Base-by-base conservation (phyloP, 257 asterid genomes). In the Solanum sparsipilum region DNA sequence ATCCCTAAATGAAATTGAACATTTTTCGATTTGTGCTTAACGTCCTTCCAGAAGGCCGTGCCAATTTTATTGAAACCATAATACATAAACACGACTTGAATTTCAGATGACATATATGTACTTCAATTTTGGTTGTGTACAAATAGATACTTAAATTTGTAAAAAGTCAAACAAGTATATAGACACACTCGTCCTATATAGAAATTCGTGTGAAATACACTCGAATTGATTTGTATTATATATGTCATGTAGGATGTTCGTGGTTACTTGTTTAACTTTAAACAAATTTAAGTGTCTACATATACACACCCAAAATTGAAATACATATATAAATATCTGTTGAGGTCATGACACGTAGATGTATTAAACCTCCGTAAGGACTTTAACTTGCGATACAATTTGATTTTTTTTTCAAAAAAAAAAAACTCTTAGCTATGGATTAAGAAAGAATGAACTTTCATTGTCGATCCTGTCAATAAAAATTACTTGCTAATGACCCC, bases 151-250 rank as follows among this genome's bases (percentile, higher is more conserved):
- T 2, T 56, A 56, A 56, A 56, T 20, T 56, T 56, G 11, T 20
- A 56, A 1, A 56, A 56, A 56, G 0, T 56, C 25, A 18, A 56
- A 56, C n/a, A 20, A 56, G 25, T 56, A 56, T 18, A 56, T 18
- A 56, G 4, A 7, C 65, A 20, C 1, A 56, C 11, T 56, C 2
- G 2, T 20, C 25, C 25, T 3, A 7, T 4, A 20, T 56, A 9
- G 10, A 56, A 56, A 7, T 56, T 3, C 10, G 0, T 0, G 25
- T 56, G 12, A 56, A 20, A 56, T 1, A 18, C 0, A 20, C 2
- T 56, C 25, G 25, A 52, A 56, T 56, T 56, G 12, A 56, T 56
- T 56, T 7, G 25, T 20, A 56, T 56, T 56, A 56, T 18, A 38
- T 38, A 38, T 38, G 2, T 1, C 5, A 21, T 56, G 0, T 56